Base-by-base conservation (phyloP, 257 asterid species). In the Capsicum rhomboideum region DNA sequence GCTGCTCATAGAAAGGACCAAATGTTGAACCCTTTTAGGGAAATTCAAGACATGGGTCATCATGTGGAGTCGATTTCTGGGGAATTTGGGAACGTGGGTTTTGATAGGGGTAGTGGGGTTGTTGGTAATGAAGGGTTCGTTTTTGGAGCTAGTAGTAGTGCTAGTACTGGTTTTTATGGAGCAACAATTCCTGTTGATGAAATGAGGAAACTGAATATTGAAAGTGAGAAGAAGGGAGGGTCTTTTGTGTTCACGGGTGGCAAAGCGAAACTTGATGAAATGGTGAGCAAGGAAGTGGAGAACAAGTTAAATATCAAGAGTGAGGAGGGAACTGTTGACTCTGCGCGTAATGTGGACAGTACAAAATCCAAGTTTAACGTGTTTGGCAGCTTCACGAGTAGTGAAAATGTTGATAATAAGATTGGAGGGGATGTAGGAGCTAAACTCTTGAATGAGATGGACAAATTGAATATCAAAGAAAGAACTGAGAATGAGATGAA, bases 391-490 rank as follows among this genome's bases (percentile, higher is more conserved):
- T 83, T 54, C 6, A 49, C 18, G 10, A 71, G 71, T 44, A 79
- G 82, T 59, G 83, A 28, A 16, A 84, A 52, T 64, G 80, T 71
- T 49, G 72, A 85, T 79, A 81, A 78, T 80, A 82, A 42, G 17
- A 74, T 83, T 59, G 83, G 88, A 78, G 86, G 79, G 44, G 84
- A 71, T 71, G 78, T 77, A 83, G 91, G 84, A 44, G 59, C 20
- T 52, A 90, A 90, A 23, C 92, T 94, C 75, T 89, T 84, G 7
- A 88, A 59, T 68, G 93, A 91, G 91, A 89, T 93, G 93, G 85
- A 82, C 89, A 93, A 90, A 74, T 83, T 96, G 93, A 88, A 92
- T 83, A 83, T 96, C 83, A 84, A 86, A 79, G 93, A 88, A 42
- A 29, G 13, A 69, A 87, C 78, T 64, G 75, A 77, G 16, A 86